Percentiles rank a stretch among this genome's conserved stretches.
Evolutionary conservation across 805 yeast genomes (phyloP).

Genomic region (Teunomyces panamensis): DNA sequence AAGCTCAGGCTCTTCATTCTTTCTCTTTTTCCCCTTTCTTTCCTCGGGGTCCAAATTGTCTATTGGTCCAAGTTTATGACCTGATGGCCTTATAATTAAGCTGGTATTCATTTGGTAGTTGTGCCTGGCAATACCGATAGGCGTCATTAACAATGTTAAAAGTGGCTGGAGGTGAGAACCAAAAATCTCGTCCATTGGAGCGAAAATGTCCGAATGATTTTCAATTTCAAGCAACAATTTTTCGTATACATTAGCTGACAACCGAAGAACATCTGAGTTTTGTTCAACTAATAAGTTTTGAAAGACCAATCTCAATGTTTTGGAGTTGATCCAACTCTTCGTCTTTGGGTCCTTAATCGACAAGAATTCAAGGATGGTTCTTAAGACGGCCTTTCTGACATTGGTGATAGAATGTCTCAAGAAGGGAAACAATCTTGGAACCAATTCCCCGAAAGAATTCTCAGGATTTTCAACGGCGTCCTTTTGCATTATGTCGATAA

Average conservation of each 20-base stretch:
- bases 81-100: slow-evolving; percentile 80
- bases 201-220: slow-evolving; percentile 22
- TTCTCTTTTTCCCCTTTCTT: slow-evolving; percentile 50
- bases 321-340: slow-evolving; percentile 75
- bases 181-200: slow-evolving; percentile 51
- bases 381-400: slow-evolving; percentile 84
- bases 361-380: slow-evolving; percentile 75
- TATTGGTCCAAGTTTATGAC: slow-evolving; percentile 36
- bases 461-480: slow-evolving; percentile 43
- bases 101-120: slow-evolving; percentile 78
- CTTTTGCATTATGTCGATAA: slow-evolving; percentile 65
- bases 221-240: slow-evolving; percentile 49
- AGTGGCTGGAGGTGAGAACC: slow-evolving; percentile 57
- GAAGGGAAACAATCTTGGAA: slow-evolving; percentile 92
- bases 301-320: slow-evolving; percentile 68
- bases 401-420: slow-evolving; percentile 89
- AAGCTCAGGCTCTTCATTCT: slow-evolving; percentile 15
- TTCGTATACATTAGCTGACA: slow-evolving; percentile 62
- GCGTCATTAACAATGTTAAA: slow-evolving; percentile 76
- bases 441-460: slow-evolving; percentile 66
- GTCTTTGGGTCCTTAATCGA: slow-evolving; percentile 48
- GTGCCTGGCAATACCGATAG: slow-evolving; percentile 89
- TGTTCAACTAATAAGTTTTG: slow-evolving; percentile 91
- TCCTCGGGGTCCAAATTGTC: slow-evolving; percentile 18
- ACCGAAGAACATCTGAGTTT: slow-evolving; percentile 63